phyloP scores from a whole-genome alignment of 169 alveolate species.

The Plasmodium gonderi region DNA sequence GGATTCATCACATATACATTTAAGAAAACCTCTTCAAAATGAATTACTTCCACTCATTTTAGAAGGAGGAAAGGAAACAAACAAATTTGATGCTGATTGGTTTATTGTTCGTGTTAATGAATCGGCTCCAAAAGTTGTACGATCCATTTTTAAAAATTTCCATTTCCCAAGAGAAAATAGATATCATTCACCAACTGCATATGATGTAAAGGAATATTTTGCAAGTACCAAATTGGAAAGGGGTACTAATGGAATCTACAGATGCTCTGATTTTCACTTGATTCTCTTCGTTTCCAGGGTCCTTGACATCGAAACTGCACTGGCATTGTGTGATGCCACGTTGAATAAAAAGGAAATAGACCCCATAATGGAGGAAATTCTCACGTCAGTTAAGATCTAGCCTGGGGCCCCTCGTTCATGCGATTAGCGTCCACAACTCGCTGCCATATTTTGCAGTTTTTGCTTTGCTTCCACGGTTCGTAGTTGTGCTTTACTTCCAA shows the following conservation, averaged over 20 bases:
- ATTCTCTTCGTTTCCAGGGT: conserved; percentile 90
- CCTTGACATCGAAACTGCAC: conserved; percentile 93
- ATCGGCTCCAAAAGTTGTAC: conserved; percentile 84
- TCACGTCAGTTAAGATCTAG: conserved; percentile 31
- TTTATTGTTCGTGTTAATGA: conserved; percentile 86
- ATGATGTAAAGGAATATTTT: conserved; percentile 30
- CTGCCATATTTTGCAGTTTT: too few relatives aligned
- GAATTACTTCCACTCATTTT: conserved; percentile 86
- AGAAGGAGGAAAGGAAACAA: conserved; percentile 85
- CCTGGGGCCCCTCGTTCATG: neutral
- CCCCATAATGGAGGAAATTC: conserved; percentile 62
- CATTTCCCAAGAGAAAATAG: conserved; percentile 87
- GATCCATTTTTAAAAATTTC: conserved; percentile 81
- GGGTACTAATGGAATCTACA: conserved; percentile 78
- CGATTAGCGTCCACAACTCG: neutral
- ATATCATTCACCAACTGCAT: conserved; percentile 60
- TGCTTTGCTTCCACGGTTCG: too few relatives aligned
- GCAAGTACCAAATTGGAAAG: conserved; percentile 56
- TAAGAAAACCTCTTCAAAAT: conserved; percentile 76
- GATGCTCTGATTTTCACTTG: conserved; percentile 90
- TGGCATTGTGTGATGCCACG: conserved; percentile 85
- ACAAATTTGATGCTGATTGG: conserved; percentile 87
- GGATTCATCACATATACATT: conserved; percentile 72
- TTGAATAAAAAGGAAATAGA: conserved; percentile 79
- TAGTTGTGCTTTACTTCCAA: too few relatives aligned